Base-by-base conservation (phyloP, 148 eudicot genomes). In the Salicornia ramosissima region DNA sequence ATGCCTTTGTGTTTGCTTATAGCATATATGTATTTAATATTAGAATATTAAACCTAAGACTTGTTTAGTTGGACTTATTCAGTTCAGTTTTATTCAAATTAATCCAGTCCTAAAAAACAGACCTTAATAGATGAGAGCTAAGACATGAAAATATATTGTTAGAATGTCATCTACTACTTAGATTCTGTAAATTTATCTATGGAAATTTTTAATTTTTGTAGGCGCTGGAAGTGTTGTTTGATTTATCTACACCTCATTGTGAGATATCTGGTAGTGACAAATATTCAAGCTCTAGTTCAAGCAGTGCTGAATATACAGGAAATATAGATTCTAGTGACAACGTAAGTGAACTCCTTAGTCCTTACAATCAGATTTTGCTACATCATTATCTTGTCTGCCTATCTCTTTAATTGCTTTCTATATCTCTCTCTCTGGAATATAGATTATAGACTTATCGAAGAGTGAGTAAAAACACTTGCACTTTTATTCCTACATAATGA, bases 151-250 rank as follows among this genome's bases (percentile, higher is more conserved):
- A 0, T 39, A 36, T 5, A 54, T 73, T 66, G 33, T 42, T 39
- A 63, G 51, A 12, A n/a, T 60, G 9, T 8, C 13, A 26, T 14
- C 0, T 42, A 25, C 0, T 21, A 18, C 6, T 54, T 39, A n/a
- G 25, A n/a, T 5, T 29, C 19, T 59, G 16, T 18, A 19, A 14
- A 12, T 40, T 25, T 46, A 2, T 53, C 16, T 54, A 68, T 73
- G n/a, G 29, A 46, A 49, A 21, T 54, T n/a, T 12, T 64, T 40
- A 59, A 28, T 22, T 56, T 82, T 75, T 72, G 55, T 83, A 88
- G 97, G 98, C 96, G 51, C 70, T 86, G 77, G 86, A 83, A 75
- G 79, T 80, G 13, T 74, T 93, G 85, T 91, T 93, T 77, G 95
- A 88, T 75, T 80, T 93, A 73, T 83, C 90, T 63, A 79, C 85